A percentile compares a stretch with the other conserved stretches of the same genome.
phyloP scores from a whole-genome alignment of 1,284 basidiomycete species.

The Moniliophthora roreri region DNA sequence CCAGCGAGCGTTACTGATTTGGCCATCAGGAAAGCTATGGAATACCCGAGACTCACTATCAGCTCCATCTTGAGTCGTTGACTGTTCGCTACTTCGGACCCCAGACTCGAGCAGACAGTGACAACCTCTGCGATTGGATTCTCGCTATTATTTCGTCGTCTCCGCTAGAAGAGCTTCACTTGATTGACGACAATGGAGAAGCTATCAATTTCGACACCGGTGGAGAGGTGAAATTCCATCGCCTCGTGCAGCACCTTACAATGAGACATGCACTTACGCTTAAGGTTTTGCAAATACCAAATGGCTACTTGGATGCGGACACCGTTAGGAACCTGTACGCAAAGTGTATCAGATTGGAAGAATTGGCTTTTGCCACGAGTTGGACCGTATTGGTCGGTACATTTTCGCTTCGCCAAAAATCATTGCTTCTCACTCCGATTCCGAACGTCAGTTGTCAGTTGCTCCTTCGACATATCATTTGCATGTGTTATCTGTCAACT shows the following conservation, averaged over 20 bases:
- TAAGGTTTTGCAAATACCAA: not conserved
- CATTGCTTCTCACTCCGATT: not conserved
- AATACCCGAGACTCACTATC: not conserved
- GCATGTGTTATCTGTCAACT: not conserved
- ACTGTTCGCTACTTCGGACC: constrained; percentile 1
- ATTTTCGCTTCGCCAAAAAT: not conserved
- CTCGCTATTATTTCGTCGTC: not conserved
- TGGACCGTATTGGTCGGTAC: not conserved
- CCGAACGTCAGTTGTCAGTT: not conserved
- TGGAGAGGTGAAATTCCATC: not conserved
- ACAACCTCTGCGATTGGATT: not conserved
- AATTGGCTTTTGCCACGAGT: not conserved
- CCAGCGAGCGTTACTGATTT: not conserved
- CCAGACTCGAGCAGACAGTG: not conserved
- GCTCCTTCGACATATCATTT: not conserved
- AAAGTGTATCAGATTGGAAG: not conserved
- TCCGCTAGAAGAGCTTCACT: not conserved
- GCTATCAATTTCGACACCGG: not conserved
- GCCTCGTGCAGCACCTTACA: not conserved
- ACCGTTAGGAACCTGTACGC: not conserved
- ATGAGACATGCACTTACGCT: not conserved
- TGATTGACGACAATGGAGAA: constrained; percentile 2
- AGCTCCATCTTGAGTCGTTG: not conserved
- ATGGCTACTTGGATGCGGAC: not conserved
- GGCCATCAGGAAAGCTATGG: not conserved